These are phyloP conservation scores for Colletotrichum truncatum DNA, from an alignment of 2,329 filamentous ascomycete genomes.

Conservation along the genomic window DNA sequence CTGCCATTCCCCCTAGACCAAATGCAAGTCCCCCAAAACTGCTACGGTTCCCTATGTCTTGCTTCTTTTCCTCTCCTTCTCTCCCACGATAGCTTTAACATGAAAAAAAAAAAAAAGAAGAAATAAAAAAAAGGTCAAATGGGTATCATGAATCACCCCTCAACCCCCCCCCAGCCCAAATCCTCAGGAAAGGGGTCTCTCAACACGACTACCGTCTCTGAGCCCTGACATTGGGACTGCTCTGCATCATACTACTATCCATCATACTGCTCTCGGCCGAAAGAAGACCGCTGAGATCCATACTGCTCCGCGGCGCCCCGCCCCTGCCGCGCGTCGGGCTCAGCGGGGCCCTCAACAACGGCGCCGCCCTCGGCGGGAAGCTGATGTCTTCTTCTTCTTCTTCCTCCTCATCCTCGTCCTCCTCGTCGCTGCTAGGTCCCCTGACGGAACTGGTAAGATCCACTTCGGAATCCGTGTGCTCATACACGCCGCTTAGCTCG, in stretches of 20 bases:
- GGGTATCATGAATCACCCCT: conserved; percentile 22
- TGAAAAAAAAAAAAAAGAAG: no score
- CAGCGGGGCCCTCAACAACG: conserved; percentile 41
- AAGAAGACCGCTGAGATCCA: conserved; percentile 66
- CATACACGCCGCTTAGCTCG: conserved; percentile 65
- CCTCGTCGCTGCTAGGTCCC: conserved; percentile 28
- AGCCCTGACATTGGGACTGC: conserved; percentile 60
- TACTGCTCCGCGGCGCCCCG: conserved; percentile 49
- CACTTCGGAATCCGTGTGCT: conserved; percentile 81
- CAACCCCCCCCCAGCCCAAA: conserved; percentile 28
- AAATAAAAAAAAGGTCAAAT: no score
- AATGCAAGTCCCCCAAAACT: no score
- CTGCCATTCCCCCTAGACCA: no score
- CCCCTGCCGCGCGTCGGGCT: conserved; percentile 47
- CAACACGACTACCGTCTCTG: conserved; percentile 34
- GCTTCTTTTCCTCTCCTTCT: no score
- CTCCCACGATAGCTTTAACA: no score
- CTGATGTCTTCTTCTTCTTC: conserved; percentile 43
- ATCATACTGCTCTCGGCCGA: conserved; percentile 66
- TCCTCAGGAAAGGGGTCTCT: background rate
- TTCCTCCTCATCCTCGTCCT: conserved; percentile 33
- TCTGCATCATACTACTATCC: conserved; percentile 54
- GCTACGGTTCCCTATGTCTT: no score
- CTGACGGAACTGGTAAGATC: conserved; percentile 56
- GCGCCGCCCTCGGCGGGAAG: conserved; percentile 48